Evolutionary conservation across 2,329 filamentous ascomycete species (phyloP), one percentile per base, ranked within the genome.

Genomic region (Xenoacremonium recifei): DNA sequence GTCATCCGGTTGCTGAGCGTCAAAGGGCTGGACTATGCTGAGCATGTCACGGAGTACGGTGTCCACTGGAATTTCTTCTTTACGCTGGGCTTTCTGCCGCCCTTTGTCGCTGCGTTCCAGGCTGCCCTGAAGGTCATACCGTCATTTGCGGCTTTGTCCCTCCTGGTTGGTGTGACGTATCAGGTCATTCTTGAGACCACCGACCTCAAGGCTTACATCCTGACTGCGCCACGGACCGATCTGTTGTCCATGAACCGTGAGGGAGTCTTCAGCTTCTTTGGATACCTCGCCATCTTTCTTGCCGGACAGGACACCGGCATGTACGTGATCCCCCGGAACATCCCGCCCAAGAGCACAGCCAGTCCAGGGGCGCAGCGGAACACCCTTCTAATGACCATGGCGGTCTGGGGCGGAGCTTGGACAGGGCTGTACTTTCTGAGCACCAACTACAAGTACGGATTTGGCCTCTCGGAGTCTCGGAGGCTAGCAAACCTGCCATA

Each of bases 11-110:
- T 97, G 18, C 81, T 89, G 52, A 95, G 84, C 55, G 91, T 97
- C 60, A 99, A 99, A 68, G 88, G 89, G 6, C 72, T 96, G 21
- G 90, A 97, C 62, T 99, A 99, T 62, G 91, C 91, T 3, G 93
- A 99, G 64, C 93, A 99, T 70, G 89, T 96, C 44, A 90, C 89
- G 12, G 93, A 99, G 63, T 99, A 99, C 61, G 93, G 93, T 32
- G 89, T 99, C 9, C 93, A 99, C 66, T 99, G 93, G 93, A 99
- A 99, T 66, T 99, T 99, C 67, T 99, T 99, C 76, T 97, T 97
- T 68, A 99, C 93, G 0, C 75, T 99, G 9, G 91, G 84, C 5
- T 79, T 96, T 35, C 70, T 99, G 18, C 89, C 92, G 1, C 91
- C 91, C 1, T 95, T 95, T 57, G 83, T 95, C 39, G 90, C 92